Evolutionary conservation across 305 asterid genomes (phyloP), one percentile per base, ranked within the genome.

Genomic region (Fraxinus sp.): DNA sequence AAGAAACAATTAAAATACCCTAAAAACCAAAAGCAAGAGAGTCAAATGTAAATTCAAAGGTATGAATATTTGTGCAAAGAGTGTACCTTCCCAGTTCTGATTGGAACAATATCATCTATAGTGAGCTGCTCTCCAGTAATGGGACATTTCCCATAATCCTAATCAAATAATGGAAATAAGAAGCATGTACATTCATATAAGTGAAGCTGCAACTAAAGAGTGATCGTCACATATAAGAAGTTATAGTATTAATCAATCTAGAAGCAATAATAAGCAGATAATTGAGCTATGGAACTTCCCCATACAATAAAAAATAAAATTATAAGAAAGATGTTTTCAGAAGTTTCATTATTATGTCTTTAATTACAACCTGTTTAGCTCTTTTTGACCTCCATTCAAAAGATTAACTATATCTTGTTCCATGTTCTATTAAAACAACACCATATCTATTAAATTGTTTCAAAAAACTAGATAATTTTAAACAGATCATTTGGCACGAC

Each of bases 61-160:
- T 68, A 59, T 20, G 72, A 6, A 74, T 46, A 16, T 5, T 14
- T 16, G 6, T 13, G 37, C 57, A 77, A 18, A 75, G 20, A 11
- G n/a, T 84, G 72, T 79, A 96, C 99, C 97, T 96, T 95, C 57
- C 97, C 98, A 62, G 98, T 89, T 87, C 91, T 92, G 76, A 97
- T 84, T 76, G 98, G 96, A 81, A 93, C 93, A 79, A 93, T 85
- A 80, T 97, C 99, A 75, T 93, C 97, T 92, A 88, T 71, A 7
- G 96, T 88, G 86, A 97, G 84, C 70, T 98, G 92, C 84, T 95
- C 98, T 55, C 97, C 97, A 37, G 98, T 97, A 83, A 97, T 89
- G 39, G 99, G 99, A 84, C 99, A 97, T 88, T 97, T 97, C 18
- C 98, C 98, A 85, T 79, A 90, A 86, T 97, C 98, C 99, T 97